A percentile compares a stretch with the other conserved stretches of the same genome.
These are phyloP conservation scores for Abrus pulchellus DNA, from an alignment of 306 rosid species.

Conservation along the genomic window DNA sequence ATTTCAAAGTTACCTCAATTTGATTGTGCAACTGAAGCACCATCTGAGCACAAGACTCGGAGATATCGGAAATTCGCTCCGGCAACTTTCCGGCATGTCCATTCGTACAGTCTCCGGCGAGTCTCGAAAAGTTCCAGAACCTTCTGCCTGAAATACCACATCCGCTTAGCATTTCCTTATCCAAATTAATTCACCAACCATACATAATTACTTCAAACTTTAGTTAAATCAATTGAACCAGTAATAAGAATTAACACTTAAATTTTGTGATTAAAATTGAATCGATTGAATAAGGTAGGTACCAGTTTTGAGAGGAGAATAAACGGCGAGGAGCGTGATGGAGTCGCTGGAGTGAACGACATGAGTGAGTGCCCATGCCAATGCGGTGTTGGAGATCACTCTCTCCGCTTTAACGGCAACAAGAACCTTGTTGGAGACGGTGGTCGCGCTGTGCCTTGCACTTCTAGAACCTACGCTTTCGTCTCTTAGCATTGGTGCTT, in stretches of 20 bases:
- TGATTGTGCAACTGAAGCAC: constrained; percentile 85
- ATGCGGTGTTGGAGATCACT: constrained; percentile 74
- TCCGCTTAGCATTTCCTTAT: not conserved
- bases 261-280: not conserved
- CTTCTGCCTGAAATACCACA: constrained; percentile 62
- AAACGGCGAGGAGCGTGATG: constrained; percentile 84
- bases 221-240: not conserved
- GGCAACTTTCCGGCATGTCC: constrained; percentile 64
- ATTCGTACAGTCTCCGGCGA: constrained; percentile 69
- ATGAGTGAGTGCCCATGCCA: constrained; percentile 94
- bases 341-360: constrained; percentile 80
- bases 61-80: constrained; percentile 83
- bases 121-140: constrained; percentile 78
- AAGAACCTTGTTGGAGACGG: constrained; percentile 69
- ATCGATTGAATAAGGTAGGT: constrained; percentile 18
- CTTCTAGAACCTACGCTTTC: constrained; percentile 60
- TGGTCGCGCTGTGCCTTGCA: constrained; percentile 54
- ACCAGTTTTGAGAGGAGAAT: constrained; percentile 69
- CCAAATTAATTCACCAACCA: not conserved
- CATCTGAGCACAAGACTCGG: constrained; percentile 95
- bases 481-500: constrained; percentile 45
- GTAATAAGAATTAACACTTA: not conserved
- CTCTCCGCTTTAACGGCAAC: constrained; percentile 90
- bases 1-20: constrained; percentile 67
- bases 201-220: not conserved